These are phyloP conservation scores for Cutaneotrichosporon cyanovorans DNA, from an alignment of 1,284 basidiomycete genomes.

Conservation along the genomic window DNA sequence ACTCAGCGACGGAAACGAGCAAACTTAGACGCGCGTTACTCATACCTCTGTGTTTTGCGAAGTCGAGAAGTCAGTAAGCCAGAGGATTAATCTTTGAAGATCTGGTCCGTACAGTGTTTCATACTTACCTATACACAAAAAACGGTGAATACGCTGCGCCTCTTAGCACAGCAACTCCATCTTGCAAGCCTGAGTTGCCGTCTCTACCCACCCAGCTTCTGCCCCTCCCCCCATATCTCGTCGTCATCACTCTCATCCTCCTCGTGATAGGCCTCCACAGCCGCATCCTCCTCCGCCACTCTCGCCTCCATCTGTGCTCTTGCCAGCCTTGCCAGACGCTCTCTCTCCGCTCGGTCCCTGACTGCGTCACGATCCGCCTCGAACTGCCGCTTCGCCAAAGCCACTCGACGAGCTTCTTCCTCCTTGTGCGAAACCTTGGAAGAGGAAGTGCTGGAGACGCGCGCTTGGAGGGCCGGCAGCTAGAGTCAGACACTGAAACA, in stretches of 20 bases:
- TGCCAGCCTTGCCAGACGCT: slow-evolving; percentile 13
- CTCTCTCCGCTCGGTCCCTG: slow-evolving; percentile 27
- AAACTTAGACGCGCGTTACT: no score
- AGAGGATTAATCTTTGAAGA: no score
- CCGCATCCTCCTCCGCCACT: background rate
- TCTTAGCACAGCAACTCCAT: no score
- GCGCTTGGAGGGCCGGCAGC: slow-evolving; percentile 20
- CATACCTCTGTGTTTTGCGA: no score
- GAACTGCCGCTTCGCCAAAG: slow-evolving; percentile 28
- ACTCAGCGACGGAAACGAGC: no score
- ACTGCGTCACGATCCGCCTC: slow-evolving; percentile 39
- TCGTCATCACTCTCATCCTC: slow-evolving; percentile 15
- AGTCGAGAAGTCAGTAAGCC: no score
- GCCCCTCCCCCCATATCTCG: slow-evolving; percentile 13
- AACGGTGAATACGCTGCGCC: no score
- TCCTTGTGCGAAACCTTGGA: slow-evolving; percentile 16
- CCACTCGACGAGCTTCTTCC: slow-evolving; percentile 32
- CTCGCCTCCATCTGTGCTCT: no score
- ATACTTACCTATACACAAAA: no score
- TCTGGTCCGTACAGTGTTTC: no score
- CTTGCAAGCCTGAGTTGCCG: background rate
- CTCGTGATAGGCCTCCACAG: background rate
- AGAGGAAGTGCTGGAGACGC: slow-evolving; percentile 8
- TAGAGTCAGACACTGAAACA: slow-evolving; percentile 8
- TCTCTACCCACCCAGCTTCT: slow-evolving; percentile 7